Conservation (phyloP, 225 moss, liverwort and hornwort genomes). For the Marchantia polymorpha region DNA sequence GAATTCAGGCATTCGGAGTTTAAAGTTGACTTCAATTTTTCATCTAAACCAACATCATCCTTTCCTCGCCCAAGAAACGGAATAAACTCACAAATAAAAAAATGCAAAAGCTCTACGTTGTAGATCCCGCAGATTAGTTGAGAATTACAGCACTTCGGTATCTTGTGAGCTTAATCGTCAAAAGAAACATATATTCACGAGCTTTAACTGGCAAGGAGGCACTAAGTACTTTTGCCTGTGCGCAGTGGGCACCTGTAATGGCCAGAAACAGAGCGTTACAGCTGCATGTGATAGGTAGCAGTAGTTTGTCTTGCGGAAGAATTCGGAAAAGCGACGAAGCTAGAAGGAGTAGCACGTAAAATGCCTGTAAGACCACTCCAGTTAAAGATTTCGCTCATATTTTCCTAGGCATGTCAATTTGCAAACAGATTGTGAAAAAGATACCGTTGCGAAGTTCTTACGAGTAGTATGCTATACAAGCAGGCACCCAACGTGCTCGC, state of each 20-base stretch:
- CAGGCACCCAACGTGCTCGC: conserved; percentile 38
- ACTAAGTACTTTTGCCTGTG: background rate
- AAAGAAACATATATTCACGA: background rate
- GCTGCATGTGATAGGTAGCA: conserved; percentile 40
- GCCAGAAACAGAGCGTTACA: conserved; percentile 38
- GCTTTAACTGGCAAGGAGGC: background rate
- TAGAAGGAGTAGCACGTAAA: conserved; percentile 33
- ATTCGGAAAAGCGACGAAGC: conserved; percentile 30
- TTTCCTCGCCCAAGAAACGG: background rate
- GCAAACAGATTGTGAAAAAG: background rate
- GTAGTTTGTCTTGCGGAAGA: conserved; percentile 23
- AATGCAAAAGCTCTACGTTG: background rate
- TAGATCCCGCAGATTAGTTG: background rate
- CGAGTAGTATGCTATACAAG: conserved; percentile 43
- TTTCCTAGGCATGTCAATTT: background rate
- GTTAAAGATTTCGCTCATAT: background rate
- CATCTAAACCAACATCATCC: background rate
- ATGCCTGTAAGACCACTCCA: conserved; percentile 24
- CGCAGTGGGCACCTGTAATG: conserved; percentile 33
- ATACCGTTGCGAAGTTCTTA: background rate
- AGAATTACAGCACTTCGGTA: background rate
- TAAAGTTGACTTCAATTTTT: background rate
- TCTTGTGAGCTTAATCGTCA: background rate
- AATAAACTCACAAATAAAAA: background rate
- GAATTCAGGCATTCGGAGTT: background rate